These are phyloP conservation scores for Tetracladium marchalianum DNA, from an alignment of 495 filamentous ascomycete genomes.

Conservation along the genomic window DNA sequence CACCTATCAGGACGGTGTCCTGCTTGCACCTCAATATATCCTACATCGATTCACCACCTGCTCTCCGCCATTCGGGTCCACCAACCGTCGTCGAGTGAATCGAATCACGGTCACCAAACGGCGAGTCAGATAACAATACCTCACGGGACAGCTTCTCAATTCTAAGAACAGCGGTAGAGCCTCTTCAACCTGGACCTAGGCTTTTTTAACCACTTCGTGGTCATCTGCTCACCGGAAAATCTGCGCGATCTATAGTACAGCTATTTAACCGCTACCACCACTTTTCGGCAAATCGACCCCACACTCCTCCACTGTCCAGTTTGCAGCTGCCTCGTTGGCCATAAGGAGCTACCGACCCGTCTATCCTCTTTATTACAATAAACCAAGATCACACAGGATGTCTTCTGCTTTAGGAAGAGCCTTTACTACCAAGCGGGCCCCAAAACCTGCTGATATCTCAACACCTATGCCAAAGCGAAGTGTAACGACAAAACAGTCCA, in stretches of 20 bases:
- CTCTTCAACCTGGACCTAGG: neutral
- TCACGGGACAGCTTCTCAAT: no score
- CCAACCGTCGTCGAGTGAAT: no score
- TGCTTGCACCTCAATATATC: neutral
- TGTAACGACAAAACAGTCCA: conserved; percentile 32
- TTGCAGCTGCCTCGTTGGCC: conserved; percentile 4
- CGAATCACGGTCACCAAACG: no score
- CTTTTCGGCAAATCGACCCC: conserved; percentile 6
- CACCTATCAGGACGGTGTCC: neutral
- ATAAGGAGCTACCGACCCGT: neutral
- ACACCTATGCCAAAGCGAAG: conserved; percentile 31
- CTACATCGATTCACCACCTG: neutral
- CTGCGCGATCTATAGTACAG: no score
- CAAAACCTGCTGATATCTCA: conserved; percentile 6
- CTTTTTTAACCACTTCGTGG: no score
- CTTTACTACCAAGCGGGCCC: conserved; percentile 13
- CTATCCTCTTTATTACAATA: conserved; percentile 2
- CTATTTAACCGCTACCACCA: conserved; percentile 3
- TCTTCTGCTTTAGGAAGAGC: conserved; percentile 12
- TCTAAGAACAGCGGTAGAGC: no score
- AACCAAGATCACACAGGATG: conserved; percentile 12
- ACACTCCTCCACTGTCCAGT: neutral
- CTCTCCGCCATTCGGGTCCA: no score
- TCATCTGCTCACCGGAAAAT: neutral
- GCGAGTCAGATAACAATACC: no score